Base-by-base conservation (phyloP, 2,329 filamentous ascomycete genomes). In the Colletotrichum phormii region DNA sequence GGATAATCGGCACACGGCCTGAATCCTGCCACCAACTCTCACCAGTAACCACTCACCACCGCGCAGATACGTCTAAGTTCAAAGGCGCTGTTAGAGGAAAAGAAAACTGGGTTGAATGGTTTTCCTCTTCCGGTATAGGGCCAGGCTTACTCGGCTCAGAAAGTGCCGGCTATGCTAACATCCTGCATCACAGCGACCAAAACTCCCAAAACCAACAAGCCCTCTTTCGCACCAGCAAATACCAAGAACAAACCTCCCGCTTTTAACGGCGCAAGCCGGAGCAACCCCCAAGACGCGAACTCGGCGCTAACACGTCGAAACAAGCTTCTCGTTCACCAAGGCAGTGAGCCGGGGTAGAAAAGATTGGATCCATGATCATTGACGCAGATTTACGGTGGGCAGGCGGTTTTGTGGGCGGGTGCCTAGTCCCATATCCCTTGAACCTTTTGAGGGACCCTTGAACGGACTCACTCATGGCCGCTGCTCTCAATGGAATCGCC, bases 291-390 rank as follows among this genome's bases (percentile, higher is more conserved):
- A 24, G 42, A 15, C 9, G 5, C 31, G 33, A 59, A 22, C 18
- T 57, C 51, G 54, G 59, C 65, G 24, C 70, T 65, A 70, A 57
- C 15, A 49, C 26, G 67, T 60, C 35, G 26, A 70, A 72, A 72
- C 70, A 72, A 72, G 70, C 70, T 72, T 70, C 66, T 55, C 60
- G 35, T 15, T 18, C 58, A 15, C 57, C 33, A 37, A 46, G 33
- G 33, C 53, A 55, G 18, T 49, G 42, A 11, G 8, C 18, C 8
- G 8, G 18, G 18, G 42, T 49, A 22, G 6, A 11, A 49, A 22
- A 4, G 42, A 2, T 18, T 11, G 8, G 42, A 49, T 49, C 8
- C 42, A 22, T 11, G 42, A 22, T 49, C 18, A 4, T 18, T 42
- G 15, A 42, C 6, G 37, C 42, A 7, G 5, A 18, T 18, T 18